Percentiles rank a stretch among this genome's conserved stretches.
phyloP scores from a whole-genome alignment of 805 yeast genomes.

The Nakazawaea wickerhamii region DNA sequence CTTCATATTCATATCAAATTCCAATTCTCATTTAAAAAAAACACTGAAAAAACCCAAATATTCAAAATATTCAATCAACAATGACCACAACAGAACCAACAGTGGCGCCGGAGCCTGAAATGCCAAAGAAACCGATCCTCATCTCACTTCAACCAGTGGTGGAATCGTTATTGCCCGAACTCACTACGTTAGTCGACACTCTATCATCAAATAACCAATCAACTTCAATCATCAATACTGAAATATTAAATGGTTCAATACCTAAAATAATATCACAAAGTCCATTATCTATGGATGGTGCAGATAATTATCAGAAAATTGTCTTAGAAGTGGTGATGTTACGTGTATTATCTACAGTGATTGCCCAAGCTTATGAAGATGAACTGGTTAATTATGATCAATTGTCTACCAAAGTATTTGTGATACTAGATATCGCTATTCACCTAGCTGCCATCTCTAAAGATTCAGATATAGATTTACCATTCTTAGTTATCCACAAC shows the following conservation, averaged over 20 bases:
- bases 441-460: constrained; percentile 5
- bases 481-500: constrained; percentile 9
- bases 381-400: not conserved
- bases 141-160: not conserved
- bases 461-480: constrained; percentile 10
- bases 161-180: not conserved
- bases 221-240: not conserved
- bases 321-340: constrained; percentile 11
- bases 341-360: not conserved
- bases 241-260: not conserved
- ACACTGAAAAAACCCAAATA: too few relatives aligned
- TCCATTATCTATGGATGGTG: not conserved
- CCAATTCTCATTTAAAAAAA: too few relatives aligned
- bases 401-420: not conserved
- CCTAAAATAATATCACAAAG: not conserved
- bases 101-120: not conserved
- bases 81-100: too few relatives aligned
- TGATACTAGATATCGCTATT: constrained; percentile 7
- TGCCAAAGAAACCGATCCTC: not conserved
- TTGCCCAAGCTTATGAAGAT: not conserved
- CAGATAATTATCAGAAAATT: constrained; percentile 7
- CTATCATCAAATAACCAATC: too few relatives aligned
- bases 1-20: too few relatives aligned
- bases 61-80: too few relatives aligned
- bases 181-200: not conserved